These are phyloP conservation scores for Coemansia sp. DNA, from an alignment of 192 early-diverging fungal genomes.

Conservation along the genomic window DNA sequence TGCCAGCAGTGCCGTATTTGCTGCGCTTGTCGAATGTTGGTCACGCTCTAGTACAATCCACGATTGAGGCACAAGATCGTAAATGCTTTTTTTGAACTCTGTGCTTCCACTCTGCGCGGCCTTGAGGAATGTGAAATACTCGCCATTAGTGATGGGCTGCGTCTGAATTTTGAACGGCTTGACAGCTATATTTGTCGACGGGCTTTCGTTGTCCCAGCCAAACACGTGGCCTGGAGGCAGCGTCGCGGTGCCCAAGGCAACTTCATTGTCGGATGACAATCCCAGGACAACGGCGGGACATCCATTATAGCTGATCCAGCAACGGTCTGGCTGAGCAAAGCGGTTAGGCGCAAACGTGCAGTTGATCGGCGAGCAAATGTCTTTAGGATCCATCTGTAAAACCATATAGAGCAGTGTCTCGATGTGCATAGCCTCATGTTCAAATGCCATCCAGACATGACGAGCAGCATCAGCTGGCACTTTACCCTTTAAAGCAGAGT, in stretches of 20 bases:
- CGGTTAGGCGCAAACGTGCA: not conserved
- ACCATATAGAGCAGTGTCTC: constrained; percentile 93
- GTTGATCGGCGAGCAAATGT: constrained; percentile 23
- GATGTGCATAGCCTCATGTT: constrained; percentile 92
- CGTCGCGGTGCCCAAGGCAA: constrained; percentile 30
- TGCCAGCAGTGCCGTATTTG: not conserved
- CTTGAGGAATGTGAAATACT: constrained; percentile 64
- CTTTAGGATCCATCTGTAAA: constrained; percentile 55
- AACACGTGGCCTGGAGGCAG: constrained; percentile 45
- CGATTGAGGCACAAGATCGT: constrained; percentile 55
- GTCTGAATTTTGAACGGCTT: constrained; percentile 64
- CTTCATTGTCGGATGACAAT: constrained; percentile 56
- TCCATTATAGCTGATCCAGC: constrained; percentile 29
- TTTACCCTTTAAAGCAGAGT: constrained; percentile 4
- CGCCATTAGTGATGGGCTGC: constrained; percentile 77
- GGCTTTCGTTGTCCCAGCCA: constrained; percentile 93
- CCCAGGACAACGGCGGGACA: constrained; percentile 57
- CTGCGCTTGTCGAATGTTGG: not conserved
- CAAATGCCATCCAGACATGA: constrained; percentile 83
- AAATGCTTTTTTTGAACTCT: not conserved
- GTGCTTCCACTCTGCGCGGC: not conserved
- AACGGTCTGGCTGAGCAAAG: constrained; percentile 11
- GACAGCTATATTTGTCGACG: constrained; percentile 43
- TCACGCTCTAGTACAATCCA: constrained; percentile 46
- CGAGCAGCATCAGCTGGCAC: constrained; percentile 41